Evolutionary conservation across 1,284 basidiomycete genomes (phyloP).

Genomic region (Heterobasidion occidentale): DNA sequence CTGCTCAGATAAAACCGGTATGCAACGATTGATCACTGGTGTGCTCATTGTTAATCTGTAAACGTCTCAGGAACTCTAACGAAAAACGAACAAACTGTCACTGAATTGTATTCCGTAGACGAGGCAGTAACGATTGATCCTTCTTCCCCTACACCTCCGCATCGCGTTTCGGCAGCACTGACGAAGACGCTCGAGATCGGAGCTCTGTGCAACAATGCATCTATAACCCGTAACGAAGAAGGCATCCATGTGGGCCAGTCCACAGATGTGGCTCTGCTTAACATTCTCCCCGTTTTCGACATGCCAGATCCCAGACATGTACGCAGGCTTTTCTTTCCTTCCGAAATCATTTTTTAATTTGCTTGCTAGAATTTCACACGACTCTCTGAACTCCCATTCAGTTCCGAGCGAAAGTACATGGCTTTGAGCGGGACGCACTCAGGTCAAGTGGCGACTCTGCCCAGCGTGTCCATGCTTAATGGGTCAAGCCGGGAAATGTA

Average conservation of each 20-base stretch:
- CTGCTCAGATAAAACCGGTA: constrained; percentile 95
- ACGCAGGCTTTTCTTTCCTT: constrained; percentile 18
- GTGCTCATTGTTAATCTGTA: neutral
- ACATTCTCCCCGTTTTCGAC: constrained; percentile 69
- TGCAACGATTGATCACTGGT: constrained; percentile 4
- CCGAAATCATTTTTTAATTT: constrained; percentile 3
- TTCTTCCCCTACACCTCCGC: constrained; percentile 20
- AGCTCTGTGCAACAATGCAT: constrained; percentile 69
- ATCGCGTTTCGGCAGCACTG: constrained; percentile 43
- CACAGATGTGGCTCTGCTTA: constrained; percentile 90
- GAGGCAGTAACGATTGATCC: constrained; percentile 69
- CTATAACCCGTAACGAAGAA: constrained; percentile 55
- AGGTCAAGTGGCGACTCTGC: constrained; percentile 12
- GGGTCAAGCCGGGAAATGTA: constrained; percentile 50
- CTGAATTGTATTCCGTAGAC: constrained; percentile 82
- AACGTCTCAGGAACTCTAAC: constrained; percentile 76
- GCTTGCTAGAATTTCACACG: constrained; percentile 58
- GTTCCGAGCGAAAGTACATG: constrained; percentile 91
- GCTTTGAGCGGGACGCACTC: constrained; percentile 69
- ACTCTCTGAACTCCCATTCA: constrained; percentile 80
- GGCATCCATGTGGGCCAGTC: constrained; percentile 81
- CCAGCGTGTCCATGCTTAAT: constrained; percentile 33
- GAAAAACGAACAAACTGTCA: constrained; percentile 93
- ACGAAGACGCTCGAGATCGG: constrained; percentile 60
- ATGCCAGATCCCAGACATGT: constrained; percentile 68